phyloP scores from a whole-genome alignment of 108 stramenopile species.

The Bacterosira constricta region DNA sequence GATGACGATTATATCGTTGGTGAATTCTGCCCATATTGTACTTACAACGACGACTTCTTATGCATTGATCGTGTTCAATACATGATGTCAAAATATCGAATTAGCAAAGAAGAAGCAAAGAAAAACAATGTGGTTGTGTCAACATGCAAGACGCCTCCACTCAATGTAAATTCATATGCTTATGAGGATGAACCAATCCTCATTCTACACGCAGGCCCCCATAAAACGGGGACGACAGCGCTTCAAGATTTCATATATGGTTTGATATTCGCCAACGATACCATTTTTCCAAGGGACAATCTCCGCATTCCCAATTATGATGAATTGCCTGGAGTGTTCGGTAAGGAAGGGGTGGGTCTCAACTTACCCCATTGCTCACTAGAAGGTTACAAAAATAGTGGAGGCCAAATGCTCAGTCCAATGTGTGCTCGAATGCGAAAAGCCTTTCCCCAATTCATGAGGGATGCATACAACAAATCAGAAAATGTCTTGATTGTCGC shows the following conservation, averaged over 20 bases:
- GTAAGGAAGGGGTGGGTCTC: not conserved
- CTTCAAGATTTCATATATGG: conserved; percentile 20
- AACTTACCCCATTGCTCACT: conserved; percentile 29
- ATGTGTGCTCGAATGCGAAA: conserved; percentile 7
- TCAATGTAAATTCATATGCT: no score
- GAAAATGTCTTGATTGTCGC: conserved; percentile 23
- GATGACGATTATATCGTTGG: no score
- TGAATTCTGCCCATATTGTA: no score
- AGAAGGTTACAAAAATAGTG: conserved; percentile 10
- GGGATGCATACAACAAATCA: conserved; percentile 4
- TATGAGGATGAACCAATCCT: conserved; percentile 16
- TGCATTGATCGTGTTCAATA: no score
- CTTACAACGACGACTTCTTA: no score
- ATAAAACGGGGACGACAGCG: conserved; percentile 36
- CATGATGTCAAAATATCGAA: no score
- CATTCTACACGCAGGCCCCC: conserved; percentile 24
- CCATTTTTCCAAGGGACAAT: conserved; percentile 16
- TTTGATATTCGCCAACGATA: not conserved
- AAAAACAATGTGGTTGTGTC: no score
- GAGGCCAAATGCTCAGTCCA: not conserved
- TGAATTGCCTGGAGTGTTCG: conserved; percentile 16
- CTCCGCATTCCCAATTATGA: conserved; percentile 1
- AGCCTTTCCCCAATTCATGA: conserved; percentile 6
- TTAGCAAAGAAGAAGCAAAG: no score
- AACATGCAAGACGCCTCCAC: no score